Conservation (phyloP, 768 basidiomycete genomes). For the Amylocystis lapponica region DNA sequence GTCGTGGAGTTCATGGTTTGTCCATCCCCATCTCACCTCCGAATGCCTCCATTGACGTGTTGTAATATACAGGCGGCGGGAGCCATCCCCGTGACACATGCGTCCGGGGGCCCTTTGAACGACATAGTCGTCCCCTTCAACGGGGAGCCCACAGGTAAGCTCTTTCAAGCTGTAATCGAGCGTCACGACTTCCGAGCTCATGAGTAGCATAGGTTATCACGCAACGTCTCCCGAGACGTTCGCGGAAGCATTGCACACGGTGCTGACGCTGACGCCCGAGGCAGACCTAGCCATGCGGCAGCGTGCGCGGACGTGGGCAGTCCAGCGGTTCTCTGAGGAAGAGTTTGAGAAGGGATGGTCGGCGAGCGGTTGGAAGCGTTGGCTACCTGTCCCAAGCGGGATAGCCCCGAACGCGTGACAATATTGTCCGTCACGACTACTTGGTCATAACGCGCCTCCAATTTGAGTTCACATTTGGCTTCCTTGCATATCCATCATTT, state of each 20-base stretch:
- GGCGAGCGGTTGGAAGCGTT: conserved; percentile 49
- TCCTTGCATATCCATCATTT: too few species aligned
- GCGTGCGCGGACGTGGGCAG: conserved; percentile 66
- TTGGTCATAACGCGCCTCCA: too few species aligned
- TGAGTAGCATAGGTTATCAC: conserved; percentile 58
- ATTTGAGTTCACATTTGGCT: too few species aligned
- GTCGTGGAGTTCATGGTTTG: conserved; percentile 95
- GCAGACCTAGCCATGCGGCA: conserved; percentile 59
- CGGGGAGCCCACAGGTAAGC: conserved; percentile 60
- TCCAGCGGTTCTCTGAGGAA: conserved; percentile 66
- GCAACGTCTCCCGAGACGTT: conserved; percentile 62
- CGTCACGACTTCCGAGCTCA: not conserved
- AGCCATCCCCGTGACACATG: conserved; percentile 86
- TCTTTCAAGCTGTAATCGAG: not conserved
- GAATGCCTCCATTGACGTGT: not conserved
- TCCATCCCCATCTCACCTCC: conserved; percentile 11
- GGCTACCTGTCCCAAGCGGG: too few species aligned
- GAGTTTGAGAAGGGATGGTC: conserved; percentile 79
- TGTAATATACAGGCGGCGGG: conserved; percentile 70
- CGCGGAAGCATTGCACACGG: conserved; percentile 58
- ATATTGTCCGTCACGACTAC: too few species aligned
- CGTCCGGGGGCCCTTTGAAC: conserved; percentile 84
- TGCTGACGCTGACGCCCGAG: conserved; percentile 47
- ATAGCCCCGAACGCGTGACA: too few species aligned
- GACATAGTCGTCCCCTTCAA: conserved; percentile 87